Percentiles rank a stretch among this genome's conserved stretches.
These are phyloP conservation scores for Blastobotrys serpentis DNA, from an alignment of 1,139 yeast species.

Conservation along the genomic window DNA sequence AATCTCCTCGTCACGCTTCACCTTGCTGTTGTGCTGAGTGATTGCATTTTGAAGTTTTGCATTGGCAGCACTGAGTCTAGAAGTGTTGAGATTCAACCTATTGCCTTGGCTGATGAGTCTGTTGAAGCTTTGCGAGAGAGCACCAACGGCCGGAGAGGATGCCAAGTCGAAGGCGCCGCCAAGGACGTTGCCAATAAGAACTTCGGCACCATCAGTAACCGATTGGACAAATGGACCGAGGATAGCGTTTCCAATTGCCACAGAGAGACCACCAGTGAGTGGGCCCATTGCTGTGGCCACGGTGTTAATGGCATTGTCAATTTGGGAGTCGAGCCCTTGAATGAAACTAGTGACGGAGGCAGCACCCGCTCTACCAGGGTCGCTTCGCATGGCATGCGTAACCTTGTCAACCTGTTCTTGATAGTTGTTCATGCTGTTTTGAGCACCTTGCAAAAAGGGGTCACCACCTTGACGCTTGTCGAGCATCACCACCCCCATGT, in stretches of 20 bases:
- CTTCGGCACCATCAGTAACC: slow-evolving; percentile 38
- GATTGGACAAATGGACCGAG: slow-evolving; percentile 38
- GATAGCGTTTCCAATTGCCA: slow-evolving; percentile 28
- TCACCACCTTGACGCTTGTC: no score
- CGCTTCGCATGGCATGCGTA: slow-evolving; percentile 23
- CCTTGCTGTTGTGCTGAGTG: slow-evolving; percentile 14
- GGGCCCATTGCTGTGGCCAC: slow-evolving; percentile 26
- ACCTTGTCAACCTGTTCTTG: slow-evolving; percentile 30
- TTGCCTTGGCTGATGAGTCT: slow-evolving; percentile 7
- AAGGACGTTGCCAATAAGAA: slow-evolving; percentile 31
- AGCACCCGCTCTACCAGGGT: slow-evolving; percentile 29
- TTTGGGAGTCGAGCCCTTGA: slow-evolving; percentile 36
- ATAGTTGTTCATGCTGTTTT: not conserved
- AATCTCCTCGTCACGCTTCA: slow-evolving; percentile 29
- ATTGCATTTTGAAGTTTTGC: not conserved
- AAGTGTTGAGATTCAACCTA: slow-evolving; percentile 8
- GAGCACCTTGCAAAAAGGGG: no score
- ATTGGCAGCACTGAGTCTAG: not conserved
- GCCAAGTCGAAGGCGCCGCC: slow-evolving; percentile 29
- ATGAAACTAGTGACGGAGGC: slow-evolving; percentile 30
- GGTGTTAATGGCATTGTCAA: slow-evolving; percentile 33
- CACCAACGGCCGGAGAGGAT: slow-evolving; percentile 21
- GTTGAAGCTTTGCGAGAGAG: not conserved
- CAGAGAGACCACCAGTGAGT: slow-evolving; percentile 29
- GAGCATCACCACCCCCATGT: no score